phyloP scores from a whole-genome alignment of 2,329 filamentous ascomycete species.

The Sporothrix variecibatus region DNA sequence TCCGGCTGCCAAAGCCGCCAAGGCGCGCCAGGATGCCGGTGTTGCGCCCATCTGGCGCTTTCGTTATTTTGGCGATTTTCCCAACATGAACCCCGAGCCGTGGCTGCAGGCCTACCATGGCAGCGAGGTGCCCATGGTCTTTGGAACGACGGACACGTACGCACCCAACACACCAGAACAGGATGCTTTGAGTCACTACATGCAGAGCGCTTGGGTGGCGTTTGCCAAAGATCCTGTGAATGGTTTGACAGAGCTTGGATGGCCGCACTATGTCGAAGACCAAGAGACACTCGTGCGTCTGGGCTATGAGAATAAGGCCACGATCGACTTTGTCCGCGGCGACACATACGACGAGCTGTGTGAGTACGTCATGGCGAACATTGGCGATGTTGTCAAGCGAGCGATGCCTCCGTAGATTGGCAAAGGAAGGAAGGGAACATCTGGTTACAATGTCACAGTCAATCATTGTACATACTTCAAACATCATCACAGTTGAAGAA shows the following conservation, averaged over 20 bases:
- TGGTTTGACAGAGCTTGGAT: neutral
- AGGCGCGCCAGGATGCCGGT: neutral
- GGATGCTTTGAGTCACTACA: neutral
- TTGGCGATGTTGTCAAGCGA: conserved; percentile 9
- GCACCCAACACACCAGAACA: neutral
- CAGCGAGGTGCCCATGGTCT: conserved; percentile 23
- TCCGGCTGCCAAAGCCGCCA: neutral
- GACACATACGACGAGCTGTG: conserved; percentile 12
- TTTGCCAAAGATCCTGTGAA: neutral
- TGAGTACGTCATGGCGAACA: neutral
- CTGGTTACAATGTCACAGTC: too few species aligned
- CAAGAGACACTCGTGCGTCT: conserved; percentile 3
- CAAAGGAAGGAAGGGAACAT: too few species aligned
- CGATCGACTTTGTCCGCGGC: neutral
- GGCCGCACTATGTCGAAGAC: conserved; percentile 7
- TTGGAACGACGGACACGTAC: conserved; percentile 13
- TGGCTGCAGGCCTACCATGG: conserved; percentile 24
- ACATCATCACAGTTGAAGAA: too few species aligned
- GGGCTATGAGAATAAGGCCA: neutral
- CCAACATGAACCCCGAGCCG: conserved; percentile 15
- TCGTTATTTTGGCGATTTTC: conserved; percentile 15
- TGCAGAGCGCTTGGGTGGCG: neutral
- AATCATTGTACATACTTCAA: too few species aligned
- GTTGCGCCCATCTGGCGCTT: conserved; percentile 10
- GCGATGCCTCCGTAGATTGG: neutral